A percentile compares a stretch with the other conserved stretches of the same genome.
Conservation (phyloP, 352 stramenopile species). For the Pythium utonaiense region DNA sequence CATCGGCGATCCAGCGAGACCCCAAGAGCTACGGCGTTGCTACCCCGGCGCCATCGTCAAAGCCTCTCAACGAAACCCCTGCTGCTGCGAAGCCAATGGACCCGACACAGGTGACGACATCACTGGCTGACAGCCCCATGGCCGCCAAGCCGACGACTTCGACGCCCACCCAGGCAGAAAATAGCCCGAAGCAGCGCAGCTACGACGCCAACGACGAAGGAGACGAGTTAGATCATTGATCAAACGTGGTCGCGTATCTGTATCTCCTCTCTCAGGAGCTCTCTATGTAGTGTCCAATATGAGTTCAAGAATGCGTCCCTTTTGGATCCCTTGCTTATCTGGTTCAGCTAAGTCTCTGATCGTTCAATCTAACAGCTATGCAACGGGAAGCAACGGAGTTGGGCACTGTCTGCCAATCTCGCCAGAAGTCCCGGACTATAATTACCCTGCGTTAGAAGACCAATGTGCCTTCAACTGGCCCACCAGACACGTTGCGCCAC, state of each 20-base stretch:
- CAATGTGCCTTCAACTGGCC: too few species aligned
- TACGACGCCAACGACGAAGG: background rate
- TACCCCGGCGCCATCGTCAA: background rate
- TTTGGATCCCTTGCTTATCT: background rate
- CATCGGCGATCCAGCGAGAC: slow-evolving; percentile 15
- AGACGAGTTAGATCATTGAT: slow-evolving; percentile 1
- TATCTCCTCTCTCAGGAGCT: background rate
- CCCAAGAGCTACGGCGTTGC: slow-evolving; percentile 11
- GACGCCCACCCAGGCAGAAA: background rate
- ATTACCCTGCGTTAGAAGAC: too few species aligned
- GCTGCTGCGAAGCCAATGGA: slow-evolving; percentile 8
- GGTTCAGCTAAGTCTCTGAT: too few species aligned
- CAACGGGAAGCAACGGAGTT: too few species aligned
- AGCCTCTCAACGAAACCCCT: background rate
- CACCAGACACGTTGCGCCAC: too few species aligned
- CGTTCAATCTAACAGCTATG: too few species aligned
- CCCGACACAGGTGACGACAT: background rate
- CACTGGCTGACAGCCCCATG: background rate
- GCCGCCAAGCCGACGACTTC: background rate
- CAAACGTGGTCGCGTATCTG: background rate
- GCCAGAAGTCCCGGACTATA: too few species aligned
- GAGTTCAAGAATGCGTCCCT: background rate
- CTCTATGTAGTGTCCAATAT: background rate
- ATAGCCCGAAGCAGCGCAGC: background rate
- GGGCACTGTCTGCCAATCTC: too few species aligned